Evolutionary conservation across 2,329 filamentous ascomycete genomes (phyloP), one percentile per base, ranked within the genome.

Genomic region (Trichophyton equinum): DNA sequence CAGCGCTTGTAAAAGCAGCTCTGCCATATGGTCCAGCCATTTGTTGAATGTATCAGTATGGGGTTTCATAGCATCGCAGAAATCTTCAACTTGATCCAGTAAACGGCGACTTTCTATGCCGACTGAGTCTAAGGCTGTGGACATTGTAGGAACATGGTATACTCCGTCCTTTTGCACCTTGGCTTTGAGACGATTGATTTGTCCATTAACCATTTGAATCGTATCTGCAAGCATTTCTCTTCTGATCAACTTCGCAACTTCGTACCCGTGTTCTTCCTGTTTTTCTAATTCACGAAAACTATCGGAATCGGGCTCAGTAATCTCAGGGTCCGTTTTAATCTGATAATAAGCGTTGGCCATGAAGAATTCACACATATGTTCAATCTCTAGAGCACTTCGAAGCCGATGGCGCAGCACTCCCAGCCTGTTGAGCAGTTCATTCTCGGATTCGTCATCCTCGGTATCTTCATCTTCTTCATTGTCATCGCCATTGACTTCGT

Each of bases 321-420:
- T 75, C 1, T 82, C 78, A 51, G 81, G 72, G 61, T 91, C 83
- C 0, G 83, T 82, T 69, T 91, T 94, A 63, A 95, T 87, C 68
- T 96, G 89, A 69, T 85, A 96, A 66, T 86, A 85, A 0, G 85
- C 87, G 66, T 91, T 96, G 13, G 86, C 90, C 27, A 86, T 86
- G 69, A 95, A 96, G 74, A 96, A 96, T 0, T 84, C 79, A 33
- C 87, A 89, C 65, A 86, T 85, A 70, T 96, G 92, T 63, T 92
- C 82, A 49, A 95, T 73, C 69, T 95, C 90, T 18, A 96, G 77
- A 1, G 88, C 85, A 20, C 79, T 80, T 8, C 90, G 85, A 22
- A 96, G 77, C 49, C 84, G 82, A 59, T 85, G 82, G 38, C 85
- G 83, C 57, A 81, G 79, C 42, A 83, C 79, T 57, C 80, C 77